Evolutionary conservation across 768 basidiomycete species (phyloP).

Genomic region (Tylopilus vinaceipallidus): DNA sequence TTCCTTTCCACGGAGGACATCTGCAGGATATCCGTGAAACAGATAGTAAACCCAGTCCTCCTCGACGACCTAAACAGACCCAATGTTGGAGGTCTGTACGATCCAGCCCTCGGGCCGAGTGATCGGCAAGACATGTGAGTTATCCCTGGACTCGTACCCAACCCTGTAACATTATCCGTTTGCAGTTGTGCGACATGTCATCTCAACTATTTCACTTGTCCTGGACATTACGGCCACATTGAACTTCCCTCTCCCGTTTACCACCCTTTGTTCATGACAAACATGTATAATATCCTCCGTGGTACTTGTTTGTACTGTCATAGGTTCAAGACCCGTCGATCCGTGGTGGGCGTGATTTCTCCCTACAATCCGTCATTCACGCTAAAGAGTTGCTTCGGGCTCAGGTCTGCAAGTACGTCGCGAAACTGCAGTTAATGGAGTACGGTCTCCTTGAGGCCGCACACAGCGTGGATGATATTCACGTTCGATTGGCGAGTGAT

Average conservation of each 20-base stretch:
- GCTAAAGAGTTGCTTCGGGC: slow-evolving; percentile 9
- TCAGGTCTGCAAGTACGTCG: slow-evolving; percentile 79
- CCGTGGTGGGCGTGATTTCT: slow-evolving; percentile 49
- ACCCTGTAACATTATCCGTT: slow-evolving; percentile 3
- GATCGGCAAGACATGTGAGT: slow-evolving; percentile 88
- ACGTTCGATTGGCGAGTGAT: slow-evolving; percentile 36
- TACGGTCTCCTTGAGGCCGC: slow-evolving; percentile 85
- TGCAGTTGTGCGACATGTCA: slow-evolving; percentile 90
- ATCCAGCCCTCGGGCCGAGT: slow-evolving; percentile 91
- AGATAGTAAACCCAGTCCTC: slow-evolving; percentile 89
- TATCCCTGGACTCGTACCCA: not conserved
- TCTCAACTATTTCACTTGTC: slow-evolving; percentile 90
- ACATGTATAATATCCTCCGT: slow-evolving; percentile 84
- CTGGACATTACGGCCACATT: slow-evolving; percentile 98
- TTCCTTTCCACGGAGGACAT: slow-evolving; percentile 88
- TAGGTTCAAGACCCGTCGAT: slow-evolving; percentile 75
- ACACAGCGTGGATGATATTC: slow-evolving; percentile 68
- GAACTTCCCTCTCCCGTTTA: slow-evolving; percentile 94
- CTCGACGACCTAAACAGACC: slow-evolving; percentile 93
- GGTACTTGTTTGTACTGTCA: slow-evolving; percentile 95
- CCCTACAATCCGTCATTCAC: slow-evolving; percentile 4
- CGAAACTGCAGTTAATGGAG: slow-evolving; percentile 85
- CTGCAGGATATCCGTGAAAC: slow-evolving; percentile 94
- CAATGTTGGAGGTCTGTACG: slow-evolving; percentile 90
- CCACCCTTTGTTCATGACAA: slow-evolving; percentile 93